Base-by-base conservation (phyloP, 2,329 filamentous ascomycete genomes). In the Alternaria viburni region DNA sequence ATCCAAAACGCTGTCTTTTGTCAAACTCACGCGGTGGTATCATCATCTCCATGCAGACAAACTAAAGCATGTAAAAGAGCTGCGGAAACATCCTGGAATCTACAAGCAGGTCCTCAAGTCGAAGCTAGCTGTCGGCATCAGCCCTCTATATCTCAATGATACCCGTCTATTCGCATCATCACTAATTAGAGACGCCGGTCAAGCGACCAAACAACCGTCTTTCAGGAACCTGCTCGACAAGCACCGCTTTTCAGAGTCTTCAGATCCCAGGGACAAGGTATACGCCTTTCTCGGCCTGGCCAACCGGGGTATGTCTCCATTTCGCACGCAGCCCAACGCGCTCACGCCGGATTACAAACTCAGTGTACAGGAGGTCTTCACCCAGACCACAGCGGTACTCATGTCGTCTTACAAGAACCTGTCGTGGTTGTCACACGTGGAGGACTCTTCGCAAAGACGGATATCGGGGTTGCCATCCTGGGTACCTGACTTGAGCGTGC, bases 231-330 rank as follows among this genome's bases (percentile, higher is more conserved):
- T 76, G 6, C 44, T 76, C 5, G 67, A 71, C 23, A 72, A 69
- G 28, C 73, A 74, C 45, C 68, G 74, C 28, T 72, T 70, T 51
- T 67, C 69, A 2, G 61, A 68, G 7, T 71, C 72, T 9, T 73
- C 70, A 3, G 72, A 77, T 60, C 68, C 74, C 9, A 63, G 74
- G 19, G 74, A 77, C 56, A 77, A 77, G 52, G 67, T 77, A 3
- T 76, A 74, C 47, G 72, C 73, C 9, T 69, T 77, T 41, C 67
- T 77, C 5, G 70, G 73, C 4, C 62, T 76, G 2, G 69, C 71
- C 12, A 65, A 69, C 21, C 51, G 58, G 23, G 61, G 36, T 13
- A 64, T 70, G 62, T 61, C 59, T 7, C 70, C 72, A 1, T 75
- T 75, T 50, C 69, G 67, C 5, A 61, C 46, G 6, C 43, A 70